Conservation (phyloP, 805 yeast species). For the Hanseniaspora jakobsenii region DNA sequence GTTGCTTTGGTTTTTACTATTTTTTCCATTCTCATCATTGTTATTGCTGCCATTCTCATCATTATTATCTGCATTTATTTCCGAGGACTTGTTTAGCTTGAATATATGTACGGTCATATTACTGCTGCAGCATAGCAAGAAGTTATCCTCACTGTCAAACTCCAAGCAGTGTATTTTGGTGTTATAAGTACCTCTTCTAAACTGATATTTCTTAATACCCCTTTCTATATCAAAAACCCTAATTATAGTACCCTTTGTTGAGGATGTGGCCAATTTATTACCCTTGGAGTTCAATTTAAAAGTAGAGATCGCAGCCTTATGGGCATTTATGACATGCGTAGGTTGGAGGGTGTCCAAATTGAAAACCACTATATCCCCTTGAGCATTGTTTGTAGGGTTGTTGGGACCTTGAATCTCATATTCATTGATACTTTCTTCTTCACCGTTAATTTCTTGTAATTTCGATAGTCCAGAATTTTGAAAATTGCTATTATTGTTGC, state of each 20-base stretch:
- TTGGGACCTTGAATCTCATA: slow-evolving; percentile 13
- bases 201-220: slow-evolving; percentile 53
- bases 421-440: slow-evolving; percentile 9
- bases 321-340: slow-evolving; percentile 59
- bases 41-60: slow-evolving; percentile 16
- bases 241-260: slow-evolving; percentile 66
- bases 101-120: slow-evolving; percentile 91
- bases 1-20: too few relatives aligned
- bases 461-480: neutral
- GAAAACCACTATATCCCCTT: slow-evolving; percentile 60
- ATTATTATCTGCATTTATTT: slow-evolving; percentile 12
- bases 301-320: slow-evolving; percentile 55
- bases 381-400: slow-evolving; percentile 22
- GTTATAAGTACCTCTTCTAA: slow-evolving; percentile 73
- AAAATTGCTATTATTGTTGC: slow-evolving; percentile 8
- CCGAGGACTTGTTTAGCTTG: slow-evolving; percentile 35
- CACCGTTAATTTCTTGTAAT: slow-evolving; percentile 7
- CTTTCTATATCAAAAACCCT: slow-evolving; percentile 54
- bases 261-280: slow-evolving; percentile 54
- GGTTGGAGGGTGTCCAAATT: slow-evolving; percentile 53
- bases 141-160: slow-evolving; percentile 58
- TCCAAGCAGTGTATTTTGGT: slow-evolving; percentile 65
- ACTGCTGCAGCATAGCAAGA: slow-evolving; percentile 73
- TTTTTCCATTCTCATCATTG: slow-evolving; percentile 17
- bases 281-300: slow-evolving; percentile 57